Conservation (phyloP, 805 yeast species). For the Metschnikowia gruessii region DNA sequence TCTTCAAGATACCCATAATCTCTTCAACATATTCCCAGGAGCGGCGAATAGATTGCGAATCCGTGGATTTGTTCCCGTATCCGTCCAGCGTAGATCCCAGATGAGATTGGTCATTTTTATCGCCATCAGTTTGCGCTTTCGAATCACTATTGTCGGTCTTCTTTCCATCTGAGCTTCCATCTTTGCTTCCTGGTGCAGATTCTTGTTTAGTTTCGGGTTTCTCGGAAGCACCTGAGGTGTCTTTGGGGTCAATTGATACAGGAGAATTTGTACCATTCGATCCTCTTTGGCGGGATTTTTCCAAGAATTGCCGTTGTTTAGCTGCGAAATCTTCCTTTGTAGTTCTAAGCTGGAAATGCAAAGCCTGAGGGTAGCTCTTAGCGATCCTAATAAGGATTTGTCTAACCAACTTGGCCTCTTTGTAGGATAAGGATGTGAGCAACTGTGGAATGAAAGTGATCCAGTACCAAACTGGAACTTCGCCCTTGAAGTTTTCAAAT, state of each 20-base stretch:
- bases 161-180: constrained; percentile 3
- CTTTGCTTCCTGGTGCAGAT: constrained; percentile 7
- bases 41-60: constrained; percentile 42
- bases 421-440: constrained; percentile 82
- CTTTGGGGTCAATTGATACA: constrained; percentile 13
- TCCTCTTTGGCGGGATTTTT: constrained; percentile 25
- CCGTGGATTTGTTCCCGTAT: background rate
- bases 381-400: constrained; percentile 89
- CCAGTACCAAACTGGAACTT: constrained; percentile 99
- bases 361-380: constrained; percentile 94
- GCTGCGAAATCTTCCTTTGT: constrained; percentile 92
- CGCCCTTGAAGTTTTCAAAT: constrained; percentile 89
- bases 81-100: background rate
- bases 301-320: constrained; percentile 69
- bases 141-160: constrained; percentile 5
- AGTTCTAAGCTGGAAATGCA: constrained; percentile 93
- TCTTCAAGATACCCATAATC: constrained; percentile 90
- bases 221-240: constrained; percentile 6
- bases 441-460: constrained; percentile 95
- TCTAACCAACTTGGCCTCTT: constrained; percentile 86
- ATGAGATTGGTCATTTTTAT: constrained; percentile 7
- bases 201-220: background rate
- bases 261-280: constrained; percentile 9
- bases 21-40: constrained; percentile 94
- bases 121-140: constrained; percentile 6